Percentiles rank a stretch among this genome's conserved stretches.
phyloP scores from a whole-genome alignment of 2,329 filamentous ascomycete genomes.

The Sclerotinia minor region DNA sequence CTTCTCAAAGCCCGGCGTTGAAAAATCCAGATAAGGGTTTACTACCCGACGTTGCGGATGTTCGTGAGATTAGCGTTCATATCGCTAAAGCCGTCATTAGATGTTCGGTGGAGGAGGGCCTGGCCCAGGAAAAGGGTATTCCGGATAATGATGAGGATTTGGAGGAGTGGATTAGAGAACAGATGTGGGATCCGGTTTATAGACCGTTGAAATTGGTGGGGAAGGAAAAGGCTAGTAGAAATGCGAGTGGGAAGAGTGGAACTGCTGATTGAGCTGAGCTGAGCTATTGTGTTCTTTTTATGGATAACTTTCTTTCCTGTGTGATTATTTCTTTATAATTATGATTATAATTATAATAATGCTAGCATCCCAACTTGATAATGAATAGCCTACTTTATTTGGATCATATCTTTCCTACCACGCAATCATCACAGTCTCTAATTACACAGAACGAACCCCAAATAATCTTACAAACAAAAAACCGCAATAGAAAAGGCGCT shows the following conservation, averaged over 20 bases:
- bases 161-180: constrained; percentile 65
- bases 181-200: constrained; percentile 79
- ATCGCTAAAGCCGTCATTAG: constrained; percentile 76
- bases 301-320: background rate
- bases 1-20: constrained; percentile 69
- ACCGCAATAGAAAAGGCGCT: too few species aligned
- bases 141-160: constrained; percentile 48
- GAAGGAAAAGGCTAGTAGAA: constrained; percentile 52
- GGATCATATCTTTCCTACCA: too few species aligned
- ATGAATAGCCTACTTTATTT: too few species aligned
- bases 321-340: too few species aligned
- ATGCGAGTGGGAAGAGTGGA: constrained; percentile 60
- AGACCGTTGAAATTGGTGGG: constrained; percentile 60
- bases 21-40: constrained; percentile 53
- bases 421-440: too few species aligned
- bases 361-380: background rate
- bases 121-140: constrained; percentile 66
- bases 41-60: constrained; percentile 73
- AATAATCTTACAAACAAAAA: too few species aligned
- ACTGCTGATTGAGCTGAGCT: constrained; percentile 38
- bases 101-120: constrained; percentile 66
- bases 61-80: constrained; percentile 72
- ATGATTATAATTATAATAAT: background rate
- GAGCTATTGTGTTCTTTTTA: background rate
- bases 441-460: too few species aligned